Evolutionary conservation across 768 basidiomycete genomes (phyloP).

Genomic region (Ramaria sp.): DNA sequence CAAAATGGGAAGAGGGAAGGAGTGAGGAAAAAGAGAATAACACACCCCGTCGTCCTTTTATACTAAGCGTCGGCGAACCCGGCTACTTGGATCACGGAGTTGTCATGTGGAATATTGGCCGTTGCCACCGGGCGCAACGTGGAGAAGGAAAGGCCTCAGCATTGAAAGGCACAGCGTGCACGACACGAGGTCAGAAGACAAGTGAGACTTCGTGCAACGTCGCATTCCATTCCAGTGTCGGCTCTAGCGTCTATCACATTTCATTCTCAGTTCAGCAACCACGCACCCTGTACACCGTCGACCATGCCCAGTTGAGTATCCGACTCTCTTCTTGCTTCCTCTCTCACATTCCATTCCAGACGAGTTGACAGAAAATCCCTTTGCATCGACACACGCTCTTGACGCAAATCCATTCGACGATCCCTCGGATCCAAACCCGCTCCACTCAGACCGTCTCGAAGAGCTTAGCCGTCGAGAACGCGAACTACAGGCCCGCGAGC

Average conservation of each 20-base stretch:
- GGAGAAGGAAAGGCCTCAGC: background rate
- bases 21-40: background rate
- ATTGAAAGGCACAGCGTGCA: background rate
- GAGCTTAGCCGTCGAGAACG: constrained; percentile 70
- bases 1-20: constrained; percentile 3
- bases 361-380: constrained; percentile 49
- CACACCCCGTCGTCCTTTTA: background rate
- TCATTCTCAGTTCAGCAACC: no score
- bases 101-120: background rate
- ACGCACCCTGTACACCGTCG: background rate
- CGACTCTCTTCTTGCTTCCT: background rate
- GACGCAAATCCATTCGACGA: constrained; percentile 89
- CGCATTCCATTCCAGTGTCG: no score
- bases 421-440: constrained; percentile 25
- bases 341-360: constrained; percentile 4
- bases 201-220: background rate
- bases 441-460: constrained; percentile 32
- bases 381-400: constrained; percentile 74
- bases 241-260: no score
- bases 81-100: background rate
- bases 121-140: background rate
- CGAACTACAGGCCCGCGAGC: constrained; percentile 72
- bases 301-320: constrained; percentile 1
- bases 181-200: background rate
- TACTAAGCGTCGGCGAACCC: background rate